These are phyloP conservation scores for Wickerhamomyces chambardii DNA, from an alignment of 805 yeast species.

Conservation along the genomic window DNA sequence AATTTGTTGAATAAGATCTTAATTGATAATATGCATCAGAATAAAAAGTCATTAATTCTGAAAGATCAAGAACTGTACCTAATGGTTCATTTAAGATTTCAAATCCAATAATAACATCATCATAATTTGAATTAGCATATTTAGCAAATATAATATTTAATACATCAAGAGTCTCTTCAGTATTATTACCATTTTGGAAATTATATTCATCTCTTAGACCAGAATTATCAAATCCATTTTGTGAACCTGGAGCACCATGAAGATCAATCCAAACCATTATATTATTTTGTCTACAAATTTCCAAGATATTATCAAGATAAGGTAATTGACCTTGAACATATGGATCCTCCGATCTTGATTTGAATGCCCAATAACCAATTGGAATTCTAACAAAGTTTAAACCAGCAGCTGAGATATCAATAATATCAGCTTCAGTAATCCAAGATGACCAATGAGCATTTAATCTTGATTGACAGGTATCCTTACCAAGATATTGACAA, in stretches of 20 bases:
- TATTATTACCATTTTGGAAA: conserved; percentile 51
- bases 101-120: conserved; percentile 73
- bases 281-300: conserved; percentile 57
- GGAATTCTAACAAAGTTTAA: conserved; percentile 86
- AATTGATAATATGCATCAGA: conserved; percentile 53
- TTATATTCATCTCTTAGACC: conserved; percentile 60
- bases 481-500: conserved; percentile 50
- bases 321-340: conserved; percentile 75
- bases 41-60: conserved; percentile 50
- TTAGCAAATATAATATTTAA: conserved; percentile 45
- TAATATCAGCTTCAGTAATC: conserved; percentile 67
- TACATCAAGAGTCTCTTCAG: conserved; percentile 44
- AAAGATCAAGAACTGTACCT: conserved; percentile 58
- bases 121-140: conserved; percentile 53
- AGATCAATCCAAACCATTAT: conserved; percentile 84
- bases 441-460: conserved; percentile 72
- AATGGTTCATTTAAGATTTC: conserved; percentile 88
- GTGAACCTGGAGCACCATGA: conserved; percentile 97
- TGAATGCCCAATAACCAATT: conserved; percentile 92
- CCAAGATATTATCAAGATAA: conserved; percentile 68
- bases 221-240: conserved; percentile 93
- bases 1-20: conserved; percentile 43
- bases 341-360: conserved; percentile 57
- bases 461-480: conserved; percentile 40
- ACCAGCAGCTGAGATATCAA: conserved; percentile 48